phyloP scores from a whole-genome alignment of 164 flowering plant genomes.

The Vitis cinerea region DNA sequence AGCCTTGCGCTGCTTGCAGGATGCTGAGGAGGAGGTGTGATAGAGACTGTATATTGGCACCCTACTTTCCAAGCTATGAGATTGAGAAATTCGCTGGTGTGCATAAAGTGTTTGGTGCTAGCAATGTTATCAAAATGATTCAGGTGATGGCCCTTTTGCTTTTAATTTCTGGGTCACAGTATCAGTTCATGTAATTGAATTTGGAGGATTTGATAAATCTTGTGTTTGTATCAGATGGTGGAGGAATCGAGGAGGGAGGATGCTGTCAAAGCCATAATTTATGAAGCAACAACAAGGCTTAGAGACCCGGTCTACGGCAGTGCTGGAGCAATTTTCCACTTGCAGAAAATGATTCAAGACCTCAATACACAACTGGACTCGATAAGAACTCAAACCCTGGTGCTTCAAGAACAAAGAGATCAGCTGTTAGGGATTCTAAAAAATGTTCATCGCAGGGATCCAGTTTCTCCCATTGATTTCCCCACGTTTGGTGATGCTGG shows the following conservation, averaged over 20 bases:
- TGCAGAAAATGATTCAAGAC: constrained; percentile 30
- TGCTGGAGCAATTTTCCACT: constrained; percentile 30
- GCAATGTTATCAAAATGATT: constrained; percentile 53
- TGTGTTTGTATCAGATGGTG: constrained; percentile 29
- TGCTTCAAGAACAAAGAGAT: constrained; percentile 22
- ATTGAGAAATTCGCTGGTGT: constrained; percentile 38
- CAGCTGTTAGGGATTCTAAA: constrained; percentile 23
- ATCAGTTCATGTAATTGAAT: no score
- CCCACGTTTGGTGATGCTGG: background rate
- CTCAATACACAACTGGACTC: constrained; percentile 19
- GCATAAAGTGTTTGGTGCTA: constrained; percentile 58
- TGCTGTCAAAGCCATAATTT: constrained; percentile 36
- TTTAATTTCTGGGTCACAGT: no score
- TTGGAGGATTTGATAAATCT: background rate
- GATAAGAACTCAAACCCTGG: constrained; percentile 14
- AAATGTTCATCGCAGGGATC: constrained; percentile 11
- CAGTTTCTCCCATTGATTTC: constrained; percentile 4
- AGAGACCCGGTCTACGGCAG: constrained; percentile 42
- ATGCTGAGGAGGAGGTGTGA: constrained; percentile 47
- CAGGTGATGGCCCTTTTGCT: constrained; percentile 22
- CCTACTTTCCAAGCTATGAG: constrained; percentile 42
- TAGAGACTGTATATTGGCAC: constrained; percentile 37
- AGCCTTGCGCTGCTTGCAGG: constrained; percentile 54
- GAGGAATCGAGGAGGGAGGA: constrained; percentile 39
- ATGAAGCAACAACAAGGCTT: constrained; percentile 39